Base-by-base conservation (phyloP, 1,139 yeast species). In the Protomyces macrosporus region DNA sequence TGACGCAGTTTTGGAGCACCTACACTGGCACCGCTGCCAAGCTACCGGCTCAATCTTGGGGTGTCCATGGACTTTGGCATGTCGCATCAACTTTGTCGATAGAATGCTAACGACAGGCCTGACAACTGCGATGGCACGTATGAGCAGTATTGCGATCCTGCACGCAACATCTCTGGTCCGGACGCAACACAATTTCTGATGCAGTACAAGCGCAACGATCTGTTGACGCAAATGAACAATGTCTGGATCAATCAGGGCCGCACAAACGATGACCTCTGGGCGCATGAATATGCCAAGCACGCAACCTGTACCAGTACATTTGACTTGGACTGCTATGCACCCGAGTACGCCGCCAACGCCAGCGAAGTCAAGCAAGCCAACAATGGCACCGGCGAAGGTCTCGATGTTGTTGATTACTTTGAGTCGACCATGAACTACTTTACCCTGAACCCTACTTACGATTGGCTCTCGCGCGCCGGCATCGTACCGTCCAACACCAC, bases 221-320 rank as follows among this genome's bases (percentile, higher is more conserved):
- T 52, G 16, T 16, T 52, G n/a, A 12, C 35, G 7, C 40, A 52
- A 12, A 52, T 52, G 45, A 35, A 52, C 35, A 52, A n/a, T 14
- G 14, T 34, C 12, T 52, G 55, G 55, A 53, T 48, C 39, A 48
- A 81, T 74, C 84, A 84, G 66, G 93, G 95, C 1, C 72, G 81
- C 66, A 97, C 55, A n/a, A 52, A 90, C 72, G 89, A 84, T 67
- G 76, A 81, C 32, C 78, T 93, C 64, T 93, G 98, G 98, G 80
- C 84, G 36, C 98, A 93, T 74, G 98, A 93, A 75, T 93, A 83
- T 79, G 91, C 91, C 77, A 93, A 93, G 75, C 98, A 93, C 72
- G 98, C 93, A 3, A 90, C 97, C 9, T 52, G 55, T 14, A 34
- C 42, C 7, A 33, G 60, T 2, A 57, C 60, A 0, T 93, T 98